Percentiles rank a stretch among this genome's conserved stretches.
Evolutionary conservation across 345 rosid genomes (phyloP).

Genomic region (Salix brachista): DNA sequence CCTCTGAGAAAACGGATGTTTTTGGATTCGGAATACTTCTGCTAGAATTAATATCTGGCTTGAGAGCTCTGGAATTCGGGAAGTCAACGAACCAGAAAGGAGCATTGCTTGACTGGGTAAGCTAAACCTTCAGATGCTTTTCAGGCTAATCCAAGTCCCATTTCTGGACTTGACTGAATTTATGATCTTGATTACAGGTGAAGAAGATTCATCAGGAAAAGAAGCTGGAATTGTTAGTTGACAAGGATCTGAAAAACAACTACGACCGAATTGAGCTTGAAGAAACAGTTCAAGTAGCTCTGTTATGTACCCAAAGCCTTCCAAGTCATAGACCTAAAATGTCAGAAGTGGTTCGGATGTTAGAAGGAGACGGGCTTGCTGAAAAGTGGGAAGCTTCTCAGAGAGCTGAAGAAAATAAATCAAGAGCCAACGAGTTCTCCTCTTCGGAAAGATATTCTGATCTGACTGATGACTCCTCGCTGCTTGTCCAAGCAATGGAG

Average conservation of each 20-base stretch:
- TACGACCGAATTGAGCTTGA: slow-evolving; percentile 75
- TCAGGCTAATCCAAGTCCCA: neutral
- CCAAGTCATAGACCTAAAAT: slow-evolving; percentile 82
- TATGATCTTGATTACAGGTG: slow-evolving; percentile 43
- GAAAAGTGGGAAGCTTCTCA: slow-evolving; percentile 98
- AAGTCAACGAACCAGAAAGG: slow-evolving; percentile 81
- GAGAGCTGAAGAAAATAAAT: slow-evolving; percentile 56
- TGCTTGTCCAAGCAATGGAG: slow-evolving; percentile 84
- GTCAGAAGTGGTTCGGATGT: slow-evolving; percentile 95
- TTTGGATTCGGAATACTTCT: slow-evolving; percentile 89
- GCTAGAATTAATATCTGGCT: slow-evolving; percentile 75
- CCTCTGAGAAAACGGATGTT: slow-evolving; percentile 95
- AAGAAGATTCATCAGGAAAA: slow-evolving; percentile 84
- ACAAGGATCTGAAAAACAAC: slow-evolving; percentile 68
- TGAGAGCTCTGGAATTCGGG: slow-evolving; percentile 81
- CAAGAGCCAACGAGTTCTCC: slow-evolving; percentile 63
- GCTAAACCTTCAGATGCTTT: slow-evolving; percentile 11
- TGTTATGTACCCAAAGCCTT: slow-evolving; percentile 77
- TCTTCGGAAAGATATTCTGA: slow-evolving; percentile 78
- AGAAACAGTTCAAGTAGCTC: slow-evolving; percentile 84
- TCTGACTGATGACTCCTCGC: slow-evolving; percentile 78
- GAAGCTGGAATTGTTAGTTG: slow-evolving; percentile 76
- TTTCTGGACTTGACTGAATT: neutral
- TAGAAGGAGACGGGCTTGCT: slow-evolving; percentile 92
- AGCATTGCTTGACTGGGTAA: slow-evolving; percentile 89